Percentiles rank a stretch among this genome's conserved stretches.
Evolutionary conservation across 352 stramenopile species (phyloP).

Genomic region (Globisporangium recalcitrans): DNA sequence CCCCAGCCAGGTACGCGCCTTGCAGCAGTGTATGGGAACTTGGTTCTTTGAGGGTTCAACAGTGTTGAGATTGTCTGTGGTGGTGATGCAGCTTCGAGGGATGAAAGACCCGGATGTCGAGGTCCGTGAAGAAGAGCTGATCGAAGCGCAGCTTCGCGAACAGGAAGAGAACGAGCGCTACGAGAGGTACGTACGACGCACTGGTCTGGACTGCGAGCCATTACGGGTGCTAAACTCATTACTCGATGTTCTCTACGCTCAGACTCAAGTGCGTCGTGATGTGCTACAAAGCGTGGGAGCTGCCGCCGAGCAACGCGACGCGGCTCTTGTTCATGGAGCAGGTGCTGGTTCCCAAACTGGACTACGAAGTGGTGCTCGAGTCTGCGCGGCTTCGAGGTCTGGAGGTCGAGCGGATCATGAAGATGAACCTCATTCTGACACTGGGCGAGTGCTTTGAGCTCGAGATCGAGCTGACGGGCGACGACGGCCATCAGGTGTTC

Average conservation of each 20-base stretch:
- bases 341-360: conserved; percentile 69
- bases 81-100: conserved; percentile 28
- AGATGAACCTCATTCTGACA: conserved; percentile 78
- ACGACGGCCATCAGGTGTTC: conserved; percentile 36
- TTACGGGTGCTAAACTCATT: neutral
- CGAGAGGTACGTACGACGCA: conserved; percentile 25
- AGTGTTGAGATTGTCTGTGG: neutral
- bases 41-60: neutral
- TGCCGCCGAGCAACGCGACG: conserved; percentile 74
- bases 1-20: conserved; percentile 22
- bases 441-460: conserved; percentile 85
- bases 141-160: conserved; percentile 42
- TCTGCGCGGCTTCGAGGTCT: conserved; percentile 72
- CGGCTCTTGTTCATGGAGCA: conserved; percentile 82
- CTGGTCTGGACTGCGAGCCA: no score
- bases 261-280: conserved; percentile 56
- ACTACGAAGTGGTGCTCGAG: conserved; percentile 64
- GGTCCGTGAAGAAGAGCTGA: conserved; percentile 36
- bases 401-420: conserved; percentile 70
- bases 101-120: conserved; percentile 42
- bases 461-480: conserved; percentile 54
- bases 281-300: conserved; percentile 89
- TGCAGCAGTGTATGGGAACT: neutral
- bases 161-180: conserved; percentile 50
- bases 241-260: neutral